Evolutionary conservation across 441 rosid species (phyloP).

Genomic region (Gossypium schwendimanii): DNA sequence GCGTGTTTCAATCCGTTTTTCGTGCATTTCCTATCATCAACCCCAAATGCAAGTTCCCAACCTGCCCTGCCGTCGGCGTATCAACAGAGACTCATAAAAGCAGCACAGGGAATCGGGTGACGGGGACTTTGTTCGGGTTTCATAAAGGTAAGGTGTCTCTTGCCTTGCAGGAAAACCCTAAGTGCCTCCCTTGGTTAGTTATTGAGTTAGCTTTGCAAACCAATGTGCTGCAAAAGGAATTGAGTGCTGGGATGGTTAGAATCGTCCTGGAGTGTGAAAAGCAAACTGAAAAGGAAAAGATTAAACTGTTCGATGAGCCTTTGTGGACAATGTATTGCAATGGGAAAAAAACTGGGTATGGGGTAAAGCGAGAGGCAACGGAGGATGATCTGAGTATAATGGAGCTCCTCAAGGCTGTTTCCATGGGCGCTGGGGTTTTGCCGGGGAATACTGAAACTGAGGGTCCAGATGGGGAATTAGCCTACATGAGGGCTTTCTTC

Average conservation of each 20-base stretch:
- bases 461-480: conserved; percentile 59
- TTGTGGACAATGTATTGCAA: conserved; percentile 81
- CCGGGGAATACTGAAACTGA: conserved; percentile 52
- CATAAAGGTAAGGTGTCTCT: conserved; percentile 53
- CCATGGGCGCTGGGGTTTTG: conserved; percentile 79
- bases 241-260: conserved; percentile 62
- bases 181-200: conserved; percentile 37
- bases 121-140: conserved; percentile 58
- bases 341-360: conserved; percentile 69
- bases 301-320: conserved; percentile 52
- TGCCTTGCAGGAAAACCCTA: conserved; percentile 45
- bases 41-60: conserved; percentile 53
- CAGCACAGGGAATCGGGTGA: conserved; percentile 25
- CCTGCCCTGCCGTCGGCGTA: conserved; percentile 23
- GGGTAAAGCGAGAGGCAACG: conserved; percentile 56
- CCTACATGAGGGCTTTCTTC: conserved; percentile 65
- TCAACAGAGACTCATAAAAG: conserved; percentile 29
- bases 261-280: conserved; percentile 83
- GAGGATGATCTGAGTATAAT: conserved; percentile 64
- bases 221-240: conserved; percentile 37
- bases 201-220: conserved; percentile 49
- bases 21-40: conserved; percentile 76
- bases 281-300: conserved; percentile 46
- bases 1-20: conserved; percentile 68
- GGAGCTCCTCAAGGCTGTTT: conserved; percentile 54